phyloP scores from a whole-genome alignment of 139 green algal genomes.

The Picochlorum sp. region DNA sequence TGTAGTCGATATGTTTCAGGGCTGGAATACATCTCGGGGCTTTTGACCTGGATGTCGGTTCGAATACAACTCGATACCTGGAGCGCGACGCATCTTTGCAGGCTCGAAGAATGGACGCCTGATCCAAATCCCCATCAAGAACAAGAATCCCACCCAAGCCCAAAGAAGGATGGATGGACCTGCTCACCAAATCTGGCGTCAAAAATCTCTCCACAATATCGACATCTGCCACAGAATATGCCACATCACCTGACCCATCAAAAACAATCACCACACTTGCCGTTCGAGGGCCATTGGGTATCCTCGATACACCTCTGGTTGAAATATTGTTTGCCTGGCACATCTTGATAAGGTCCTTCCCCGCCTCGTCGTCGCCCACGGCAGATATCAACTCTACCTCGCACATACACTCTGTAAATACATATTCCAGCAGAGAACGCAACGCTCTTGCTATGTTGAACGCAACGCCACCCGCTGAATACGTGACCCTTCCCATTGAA shows the following conservation, averaged over 20 bases:
- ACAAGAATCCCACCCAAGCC: not conserved
- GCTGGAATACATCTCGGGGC: no score
- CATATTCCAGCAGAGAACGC: no score
- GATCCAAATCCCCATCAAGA: constrained; percentile 10
- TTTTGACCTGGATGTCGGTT: no score
- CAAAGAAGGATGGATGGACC: not conserved
- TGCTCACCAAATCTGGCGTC: not conserved
- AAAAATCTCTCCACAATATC: constrained; percentile 3
- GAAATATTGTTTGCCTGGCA: constrained; percentile 11
- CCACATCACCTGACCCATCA: constrained; percentile 46
- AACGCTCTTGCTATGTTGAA: no score
- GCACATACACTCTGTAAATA: no score
- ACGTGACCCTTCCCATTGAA: no score
- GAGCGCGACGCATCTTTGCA: not conserved
- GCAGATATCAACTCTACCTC: no score
- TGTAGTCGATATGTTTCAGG: no score
- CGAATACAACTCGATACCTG: not conserved
- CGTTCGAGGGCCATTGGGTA: constrained; percentile 15
- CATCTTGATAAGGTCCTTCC: constrained; percentile 19
- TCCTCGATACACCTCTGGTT: constrained; percentile 8
- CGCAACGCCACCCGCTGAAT: no score
- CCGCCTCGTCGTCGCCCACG: constrained; percentile 25
- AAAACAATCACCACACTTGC: constrained; percentile 13
- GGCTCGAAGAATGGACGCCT: not conserved
- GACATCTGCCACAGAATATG: constrained; percentile 53